These are phyloP conservation scores for Cyclospora cayetanensis DNA, from an alignment of 169 alveolate genomes.

Conservation along the genomic window DNA sequence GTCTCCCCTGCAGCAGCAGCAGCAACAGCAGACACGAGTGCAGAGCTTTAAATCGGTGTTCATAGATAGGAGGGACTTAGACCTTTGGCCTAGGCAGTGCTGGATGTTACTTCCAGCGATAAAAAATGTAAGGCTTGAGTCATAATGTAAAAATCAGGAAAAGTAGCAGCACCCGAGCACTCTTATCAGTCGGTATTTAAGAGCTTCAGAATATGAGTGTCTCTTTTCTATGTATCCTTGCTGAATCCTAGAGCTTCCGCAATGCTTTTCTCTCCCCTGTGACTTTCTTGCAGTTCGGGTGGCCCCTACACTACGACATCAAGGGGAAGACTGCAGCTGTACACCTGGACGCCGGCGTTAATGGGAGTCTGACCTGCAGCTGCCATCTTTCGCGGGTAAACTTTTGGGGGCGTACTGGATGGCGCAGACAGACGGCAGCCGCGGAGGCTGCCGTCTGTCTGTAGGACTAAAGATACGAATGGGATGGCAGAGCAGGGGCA, in stretches of 20 bases:
- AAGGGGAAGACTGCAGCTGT: constrained; percentile 54
- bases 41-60: constrained; percentile 40
- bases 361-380: constrained; percentile 48
- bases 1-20: neutral
- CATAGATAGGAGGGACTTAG: constrained; percentile 9
- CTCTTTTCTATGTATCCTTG: neutral
- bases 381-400: constrained; percentile 39
- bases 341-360: constrained; percentile 54
- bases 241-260: neutral
- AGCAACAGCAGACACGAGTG: constrained; percentile 33
- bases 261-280: neutral
- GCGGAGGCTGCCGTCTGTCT: too few species aligned
- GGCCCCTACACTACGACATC: constrained; percentile 56
- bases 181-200: neutral
- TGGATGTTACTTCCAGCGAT: constrained; percentile 44
- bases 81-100: constrained; percentile 45
- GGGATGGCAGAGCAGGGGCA: too few species aligned
- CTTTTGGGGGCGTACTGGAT: too few species aligned
- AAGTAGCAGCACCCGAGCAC: neutral
- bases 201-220: neutral
- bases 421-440: too few species aligned
- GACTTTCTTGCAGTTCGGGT: constrained; percentile 5
- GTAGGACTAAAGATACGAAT: too few species aligned
- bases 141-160: neutral
- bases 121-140: neutral